Percentiles rank a stretch among this genome's conserved stretches.
Evolutionary conservation across 1,284 basidiomycete genomes (phyloP).

Genomic region (Trichosporon inkin): DNA sequence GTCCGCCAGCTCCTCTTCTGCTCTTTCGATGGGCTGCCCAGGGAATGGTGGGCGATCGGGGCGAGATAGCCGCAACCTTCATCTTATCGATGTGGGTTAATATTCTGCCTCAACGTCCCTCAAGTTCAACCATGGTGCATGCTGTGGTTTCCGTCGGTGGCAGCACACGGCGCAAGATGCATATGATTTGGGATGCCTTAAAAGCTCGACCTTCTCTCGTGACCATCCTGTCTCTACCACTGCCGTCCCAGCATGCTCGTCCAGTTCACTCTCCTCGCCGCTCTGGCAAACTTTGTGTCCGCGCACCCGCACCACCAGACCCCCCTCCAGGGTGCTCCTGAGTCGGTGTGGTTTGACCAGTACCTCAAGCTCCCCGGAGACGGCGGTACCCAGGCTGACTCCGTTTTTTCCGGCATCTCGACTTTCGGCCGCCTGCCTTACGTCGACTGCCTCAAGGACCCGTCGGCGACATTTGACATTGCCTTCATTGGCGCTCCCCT

Average conservation of each 20-base stretch:
- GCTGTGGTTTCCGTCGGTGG: no score
- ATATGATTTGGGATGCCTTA: no score
- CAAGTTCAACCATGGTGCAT: no score
- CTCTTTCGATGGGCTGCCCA: neutral
- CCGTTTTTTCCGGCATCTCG: constrained; percentile 39
- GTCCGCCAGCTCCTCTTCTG: neutral
- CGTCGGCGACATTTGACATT: constrained; percentile 42
- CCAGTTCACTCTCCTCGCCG: neutral
- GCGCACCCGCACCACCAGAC: constrained; percentile 10
- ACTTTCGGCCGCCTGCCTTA: constrained; percentile 47
- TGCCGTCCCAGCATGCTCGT: constrained; percentile 1
- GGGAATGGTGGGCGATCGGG: no score
- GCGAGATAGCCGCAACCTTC: no score
- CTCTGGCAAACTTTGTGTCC: neutral
- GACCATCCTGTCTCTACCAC: neutral
- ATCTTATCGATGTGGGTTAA: no score
- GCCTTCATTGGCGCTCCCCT: constrained; percentile 73
- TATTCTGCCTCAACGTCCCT: no score
- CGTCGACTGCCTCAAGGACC: constrained; percentile 35
- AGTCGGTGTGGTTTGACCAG: constrained; percentile 11
- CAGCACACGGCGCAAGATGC: no score
- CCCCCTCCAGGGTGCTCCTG: constrained; percentile 5
- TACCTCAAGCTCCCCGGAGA: constrained; percentile 11
- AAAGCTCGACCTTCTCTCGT: neutral
- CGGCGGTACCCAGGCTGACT: constrained; percentile 10